Evolutionary conservation across 2,329 filamentous ascomycete genomes (phyloP).

Genomic region (Arthrobotrys megalospora): DNA sequence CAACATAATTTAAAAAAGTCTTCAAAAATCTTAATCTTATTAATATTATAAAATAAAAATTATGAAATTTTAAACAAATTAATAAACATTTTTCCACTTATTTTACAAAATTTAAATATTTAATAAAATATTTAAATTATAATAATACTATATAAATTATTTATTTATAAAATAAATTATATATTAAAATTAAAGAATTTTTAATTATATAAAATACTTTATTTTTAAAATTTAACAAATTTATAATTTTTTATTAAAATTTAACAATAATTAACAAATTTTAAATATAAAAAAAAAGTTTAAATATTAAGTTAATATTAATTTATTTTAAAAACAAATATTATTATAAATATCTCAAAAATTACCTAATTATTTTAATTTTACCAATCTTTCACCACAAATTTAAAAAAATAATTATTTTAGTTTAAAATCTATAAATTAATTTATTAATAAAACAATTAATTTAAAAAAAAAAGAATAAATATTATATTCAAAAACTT

Average conservation of each 20-base stretch:
- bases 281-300: background rate
- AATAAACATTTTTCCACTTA: background rate
- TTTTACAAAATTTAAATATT: background rate
- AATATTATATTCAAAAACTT: background rate
- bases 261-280: background rate
- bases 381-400: background rate
- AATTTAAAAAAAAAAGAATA: background rate
- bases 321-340: too few relatives aligned
- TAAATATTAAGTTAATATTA: background rate
- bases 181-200: constrained; percentile 4
- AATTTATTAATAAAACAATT: background rate
- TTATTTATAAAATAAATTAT: background rate
- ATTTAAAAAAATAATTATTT: constrained; percentile 2
- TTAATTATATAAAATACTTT: background rate
- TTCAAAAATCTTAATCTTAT: background rate
- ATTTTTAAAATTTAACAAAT: background rate
- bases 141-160: background rate
- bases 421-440: background rate
- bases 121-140: background rate
- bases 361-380: background rate
- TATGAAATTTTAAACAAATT: background rate
- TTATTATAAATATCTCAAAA: background rate
- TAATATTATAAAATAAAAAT: background rate
- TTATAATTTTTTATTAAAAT: background rate
- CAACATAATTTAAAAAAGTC: background rate